Conservation (phyloP, 2,329 filamentous ascomycete genomes). For the Bipolaris cookei region DNA sequence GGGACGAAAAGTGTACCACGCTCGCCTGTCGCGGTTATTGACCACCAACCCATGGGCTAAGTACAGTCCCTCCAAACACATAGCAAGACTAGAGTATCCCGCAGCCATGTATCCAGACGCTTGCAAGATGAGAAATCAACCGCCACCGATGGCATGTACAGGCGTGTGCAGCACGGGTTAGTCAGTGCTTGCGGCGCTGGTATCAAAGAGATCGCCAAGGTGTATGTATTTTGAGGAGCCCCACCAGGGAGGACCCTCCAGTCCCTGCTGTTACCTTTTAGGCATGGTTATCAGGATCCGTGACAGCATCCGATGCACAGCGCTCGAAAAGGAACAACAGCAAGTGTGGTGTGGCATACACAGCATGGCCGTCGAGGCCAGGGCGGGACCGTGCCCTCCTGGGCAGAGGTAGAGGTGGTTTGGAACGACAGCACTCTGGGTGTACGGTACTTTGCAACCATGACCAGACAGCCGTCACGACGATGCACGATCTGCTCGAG, state of each 20-base stretch:
- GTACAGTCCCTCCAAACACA: too few species aligned
- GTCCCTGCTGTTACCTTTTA: constrained; percentile 9
- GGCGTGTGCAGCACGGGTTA: not conserved
- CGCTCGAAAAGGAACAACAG: constrained; percentile 14
- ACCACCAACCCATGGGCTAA: too few species aligned
- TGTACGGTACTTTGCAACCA: not conserved
- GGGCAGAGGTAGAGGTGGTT: not conserved
- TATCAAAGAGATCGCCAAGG: constrained; percentile 6
- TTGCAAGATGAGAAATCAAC: not conserved
- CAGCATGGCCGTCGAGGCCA: not conserved
- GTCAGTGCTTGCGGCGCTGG: constrained; percentile 1
- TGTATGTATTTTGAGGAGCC: constrained; percentile 2
- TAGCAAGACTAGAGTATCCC: too few species aligned
- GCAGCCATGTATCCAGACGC: too few species aligned
- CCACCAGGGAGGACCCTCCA: constrained; percentile 7
- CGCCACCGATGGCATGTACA: not conserved
- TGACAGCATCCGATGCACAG: constrained; percentile 7
- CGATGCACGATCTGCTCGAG: not conserved
- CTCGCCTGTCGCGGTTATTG: too few species aligned
- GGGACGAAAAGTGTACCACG: too few species aligned
- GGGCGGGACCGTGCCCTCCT: not conserved
- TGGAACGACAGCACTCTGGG: not conserved
- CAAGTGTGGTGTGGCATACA: constrained; percentile 9
- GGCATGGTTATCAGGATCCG: constrained; percentile 10
- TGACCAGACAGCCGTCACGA: not conserved